Base-by-base conservation (phyloP, 495 filamentous ascomycete genomes). In the Filosporella fistucella region DNA sequence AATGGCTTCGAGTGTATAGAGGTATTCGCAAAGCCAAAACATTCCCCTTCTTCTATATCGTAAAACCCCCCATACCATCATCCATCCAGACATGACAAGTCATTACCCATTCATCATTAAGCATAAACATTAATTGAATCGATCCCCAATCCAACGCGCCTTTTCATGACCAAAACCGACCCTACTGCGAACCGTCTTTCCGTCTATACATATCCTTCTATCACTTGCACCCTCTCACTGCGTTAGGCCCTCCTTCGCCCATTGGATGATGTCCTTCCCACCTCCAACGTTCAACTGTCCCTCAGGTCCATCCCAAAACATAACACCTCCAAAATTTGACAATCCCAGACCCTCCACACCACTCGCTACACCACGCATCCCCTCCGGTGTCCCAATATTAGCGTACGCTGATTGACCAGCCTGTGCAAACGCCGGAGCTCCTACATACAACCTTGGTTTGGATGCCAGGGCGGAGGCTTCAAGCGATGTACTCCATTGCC, bases 241-340 rank as follows among this genome's bases (percentile, higher is more conserved):
- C n/a, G n/a, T n/a, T n/a, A 52, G 41, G 3, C 44, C 50, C 7
- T 48, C 28, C 36, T 54, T 54, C 14, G 44, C 45, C 40, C 42
- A 54, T 2, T 4, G 25, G 16, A 54, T 25, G 32, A 54, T 49
- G 34, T 24, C 35, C 37, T 43, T 43, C 10, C 50, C 44, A 20
- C 23, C 24, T n/a, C 36, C 42, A 9, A 25, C 26, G 39, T 54
- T 54, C 28, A 37, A n/a, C n/a, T 22, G 11, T 17, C 50, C 50
- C 14, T 47, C 28, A 20, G 42, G 32, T 25, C 45, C 33, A 34
- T 36, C 13, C 38, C 22, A 38, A 43, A 75, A 57, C 71, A 74
- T 72, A 14, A 74, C 52, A 1, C 71, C 71, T 5, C 70, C 70
- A 46, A 72, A 64, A 33, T 68, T 66, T 9, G 10, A 16, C 8